Evolutionary conservation across 495 filamentous ascomycete species (phyloP), one percentile per base, ranked within the genome.

Genomic region (Aspergillus affinis): DNA sequence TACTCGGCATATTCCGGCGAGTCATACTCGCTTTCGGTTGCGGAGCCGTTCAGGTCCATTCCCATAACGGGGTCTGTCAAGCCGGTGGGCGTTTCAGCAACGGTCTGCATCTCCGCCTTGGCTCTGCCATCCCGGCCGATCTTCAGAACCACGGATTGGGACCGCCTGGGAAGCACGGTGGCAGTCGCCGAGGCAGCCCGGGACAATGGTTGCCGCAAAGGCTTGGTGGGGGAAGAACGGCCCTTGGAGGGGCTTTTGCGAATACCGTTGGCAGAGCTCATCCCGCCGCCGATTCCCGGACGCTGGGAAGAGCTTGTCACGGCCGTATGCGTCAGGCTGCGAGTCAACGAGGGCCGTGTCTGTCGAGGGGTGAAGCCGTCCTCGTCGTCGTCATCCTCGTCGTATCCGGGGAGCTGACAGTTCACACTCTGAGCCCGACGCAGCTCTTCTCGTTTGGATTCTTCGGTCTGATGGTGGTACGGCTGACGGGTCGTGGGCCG

Each of bases 51-150:
- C 23, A 81, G 61, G 19, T 80, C 79, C 73, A 80, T 78, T 4
- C 68, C 71, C 1, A 67, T 70, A 48, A 75, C 64, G 12, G 74
- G 72, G 64, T 80, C 75, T 0, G 76, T 77, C 62, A 79, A 58
- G 0, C 73, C 74, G 6, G 74, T 76, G 6, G 67, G 58, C 65
- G 71, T 53, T 21, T 83, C 78, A 20, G 80, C 69, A 12, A 88
- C 72, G 4, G 87, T 64, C 32, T 85, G 84, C 59, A 87, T 89
- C 68, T 91, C 87, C 7, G 88, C 84, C 58, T 85, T 86, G 20
- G 90, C 90, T 49, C 87, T 77, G 6, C 90, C 89, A 64, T 85
- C 86, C 41, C 82, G 78, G 65, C 90, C 89, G 63, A 93, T 90
- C 12, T 79, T 86, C 55, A 93, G 85, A 36, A 84, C 85, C 5